Evolutionary conservation across 352 stramenopile species (phyloP), one percentile per base, ranked within the genome.

Genomic region (Pythium inflatum): DNA sequence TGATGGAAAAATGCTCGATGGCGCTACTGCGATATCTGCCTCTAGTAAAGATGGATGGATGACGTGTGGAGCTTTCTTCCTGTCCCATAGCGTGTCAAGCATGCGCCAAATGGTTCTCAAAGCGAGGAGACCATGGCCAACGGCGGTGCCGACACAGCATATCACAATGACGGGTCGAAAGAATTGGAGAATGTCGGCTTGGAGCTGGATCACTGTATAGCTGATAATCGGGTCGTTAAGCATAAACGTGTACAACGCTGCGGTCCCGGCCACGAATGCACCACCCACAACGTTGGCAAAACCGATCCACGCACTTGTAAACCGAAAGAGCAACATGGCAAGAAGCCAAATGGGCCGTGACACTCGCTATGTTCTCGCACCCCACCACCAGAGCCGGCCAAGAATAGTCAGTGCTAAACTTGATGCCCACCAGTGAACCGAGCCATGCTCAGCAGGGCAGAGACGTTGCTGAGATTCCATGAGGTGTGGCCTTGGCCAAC

Each of bases 301-400:
- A 7, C 6, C 16, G 20, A 59, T 59, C 51, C 51, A 59, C 20
- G 51, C 51, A 20, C 51, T 28, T 1, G 31, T 33, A 6, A 46
- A 28, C 51, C 51, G 31, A 25, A 59, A 46, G 51, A 59, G 51
- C 51, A 30, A 59, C 51, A 59, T 59, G n/a, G n/a, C n/a, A n/a
- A n/a, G n/a, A n/a, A n/a, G n/a, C n/a, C n/a, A n/a, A n/a, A n/a
- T n/a, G n/a, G n/a, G n/a, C n/a, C n/a, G n/a, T n/a, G n/a, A n/a
- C n/a, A n/a, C n/a, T n/a, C n/a, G n/a, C n/a, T n/a, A n/a, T n/a
- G n/a, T n/a, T n/a, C n/a, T n/a, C n/a, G n/a, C n/a, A n/a, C n/a
- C n/a, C n/a, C n/a, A n/a, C n/a, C n/a, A n/a, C n/a, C n/a, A n/a
- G n/a, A n/a, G n/a, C n/a, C n/a, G n/a, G n/a, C n/a, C n/a, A n/a